A percentile compares a stretch with the other conserved stretches of the same genome.
These are phyloP conservation scores for Ogataea minuta DNA, from an alignment of 805 yeast species.

Conservation along the genomic window DNA sequence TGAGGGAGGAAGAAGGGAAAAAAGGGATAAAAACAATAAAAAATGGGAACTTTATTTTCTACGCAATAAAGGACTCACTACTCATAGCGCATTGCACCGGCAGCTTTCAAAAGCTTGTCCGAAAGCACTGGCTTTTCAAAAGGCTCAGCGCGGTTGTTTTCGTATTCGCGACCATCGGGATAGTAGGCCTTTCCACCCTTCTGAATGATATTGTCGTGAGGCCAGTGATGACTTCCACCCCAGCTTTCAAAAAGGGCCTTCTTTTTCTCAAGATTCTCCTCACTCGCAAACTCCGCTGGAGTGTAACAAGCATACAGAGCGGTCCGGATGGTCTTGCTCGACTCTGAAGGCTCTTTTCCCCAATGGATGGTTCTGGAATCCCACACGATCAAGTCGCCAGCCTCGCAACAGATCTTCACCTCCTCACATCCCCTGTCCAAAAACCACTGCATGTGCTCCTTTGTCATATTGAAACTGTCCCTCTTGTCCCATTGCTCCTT, in stretches of 20 bases:
- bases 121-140: conserved; percentile 25
- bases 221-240: conserved; percentile 35
- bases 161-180: conserved; percentile 11
- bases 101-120: conserved; percentile 29
- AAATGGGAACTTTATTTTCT: background rate
- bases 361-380: conserved; percentile 35
- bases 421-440: conserved; percentile 29
- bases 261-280: conserved; percentile 24
- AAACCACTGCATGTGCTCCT: conserved; percentile 30
- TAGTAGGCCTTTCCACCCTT: conserved; percentile 26
- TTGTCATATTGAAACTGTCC: conserved; percentile 23
- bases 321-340: conserved; percentile 29
- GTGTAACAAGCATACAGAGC: conserved; percentile 32
- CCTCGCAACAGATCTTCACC: conserved; percentile 30
- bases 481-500: conserved; percentile 23
- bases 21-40: conserved; percentile 3
- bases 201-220: conserved; percentile 30
- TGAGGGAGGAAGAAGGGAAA: background rate
- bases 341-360: conserved; percentile 30
- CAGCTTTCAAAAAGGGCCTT: conserved; percentile 25
- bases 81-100: conserved; percentile 24
- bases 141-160: conserved; percentile 21
- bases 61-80: background rate
- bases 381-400: conserved; percentile 38
- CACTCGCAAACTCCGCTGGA: conserved; percentile 35